Base-by-base conservation (phyloP, 78 protist species). In the Dictyostelium purpureum region DNA sequence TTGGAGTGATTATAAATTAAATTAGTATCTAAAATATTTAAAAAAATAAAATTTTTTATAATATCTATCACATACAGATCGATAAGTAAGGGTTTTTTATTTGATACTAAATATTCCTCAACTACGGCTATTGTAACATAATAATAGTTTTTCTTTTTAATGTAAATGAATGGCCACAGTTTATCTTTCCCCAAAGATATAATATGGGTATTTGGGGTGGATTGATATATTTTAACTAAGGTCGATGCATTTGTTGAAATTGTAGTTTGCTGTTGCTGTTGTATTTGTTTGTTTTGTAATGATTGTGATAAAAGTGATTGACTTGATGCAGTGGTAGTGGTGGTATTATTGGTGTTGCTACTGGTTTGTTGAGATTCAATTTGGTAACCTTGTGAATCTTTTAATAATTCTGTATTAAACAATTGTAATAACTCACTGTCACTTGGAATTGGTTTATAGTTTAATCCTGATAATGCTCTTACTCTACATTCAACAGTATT, bases 161-260 rank as follows among this genome's bases (percentile, higher is more conserved):
- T 70, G 43, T 85, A 85, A 18, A 85, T 24, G 16, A 85, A 42
- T 24, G 92, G 92, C 92, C 92, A 85, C 12, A 85, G 21, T 73
- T 49, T 85, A 42, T 73, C 92, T 54, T 73, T 73, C 56, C 45
- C 45, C 6, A 85, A n/a, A 59, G 92, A 85, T 73, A 85, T 45
- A 57, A 85, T 51, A 73, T 85, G 92, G 71, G 92, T 85, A 21
- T 85, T 85, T 38, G 92, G 92, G 56, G 92, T 85, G 12, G 77
- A 26, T 47, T 33, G 16, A 56, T 70, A 70, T n/a, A 40, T 26
- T 65, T 45, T 54, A 45, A 51, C 28, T 28, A 54, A 10, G 43
- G 63, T 79, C 45, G n/a, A 21, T 79, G 65, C 45, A 31, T 77
- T 33, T 65, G 1, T 35, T 38, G 65, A 24, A 40, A 38, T 37